Base-by-base conservation (phyloP, 139 green algal species). In the Coelastrella sp. region DNA sequence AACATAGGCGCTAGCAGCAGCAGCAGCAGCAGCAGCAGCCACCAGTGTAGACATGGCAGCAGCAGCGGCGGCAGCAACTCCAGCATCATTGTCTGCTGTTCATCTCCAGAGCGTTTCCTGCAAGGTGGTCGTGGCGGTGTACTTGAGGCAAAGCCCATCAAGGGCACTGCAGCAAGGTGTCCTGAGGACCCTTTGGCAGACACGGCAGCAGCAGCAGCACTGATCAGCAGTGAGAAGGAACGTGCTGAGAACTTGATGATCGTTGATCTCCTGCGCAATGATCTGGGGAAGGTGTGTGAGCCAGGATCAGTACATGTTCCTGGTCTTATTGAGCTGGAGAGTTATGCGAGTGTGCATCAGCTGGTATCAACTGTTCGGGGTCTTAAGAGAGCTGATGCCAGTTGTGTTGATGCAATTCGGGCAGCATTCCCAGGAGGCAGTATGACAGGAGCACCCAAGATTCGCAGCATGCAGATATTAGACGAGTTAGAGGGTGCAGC, bases 191-290 rank as follows among this genome's bases (percentile, higher is more conserved):
- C 90, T 4, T 81, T 84, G 7, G 83, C 89, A 2, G 97, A 99
- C 76, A 85, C 71, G n/a, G 73, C 81, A 3, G 76, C 93, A 27
- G 90, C 89, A 13, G 69, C 62, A 34, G 88, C 76, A 53, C 90
- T 97, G 27, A 84, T 80, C 32, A 30, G 60, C 51, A 96, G 91
- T 21, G 95, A 97, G 67, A 99, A 99, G 91, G 89, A 91, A 80
- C 90, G 96, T 5, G 95, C 97, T 9, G 97, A 99, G 89, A 99
- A 99, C 85, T 91, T 99, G n/a, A 99, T 99, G 97, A 99, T 99
- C 50, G 97, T 99, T 48, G 97, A 99, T 91, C 92, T 99, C 81
- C 90, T 99, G 62, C 92, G 97, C 34, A 99, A 99, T 86, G 97
- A 99, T 87, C 93, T 99, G 32, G 96, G 94, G 13, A 90, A 68